Evolutionary conservation across 2,329 filamentous ascomycete genomes (phyloP).

Genomic region (Monascus ruber): DNA sequence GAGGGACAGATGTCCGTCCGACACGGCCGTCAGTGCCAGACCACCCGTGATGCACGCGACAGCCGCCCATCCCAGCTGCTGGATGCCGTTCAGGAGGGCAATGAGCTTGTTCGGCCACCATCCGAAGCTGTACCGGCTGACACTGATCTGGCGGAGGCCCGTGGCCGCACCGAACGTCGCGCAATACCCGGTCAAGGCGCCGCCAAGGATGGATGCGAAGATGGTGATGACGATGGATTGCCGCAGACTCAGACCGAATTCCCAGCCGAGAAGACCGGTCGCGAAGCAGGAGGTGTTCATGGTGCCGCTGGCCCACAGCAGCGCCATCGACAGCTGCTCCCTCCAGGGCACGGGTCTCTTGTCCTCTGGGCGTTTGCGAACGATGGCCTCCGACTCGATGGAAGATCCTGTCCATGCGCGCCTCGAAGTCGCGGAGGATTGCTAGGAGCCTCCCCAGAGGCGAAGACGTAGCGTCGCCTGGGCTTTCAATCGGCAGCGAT

Average conservation of each 20-base stretch:
- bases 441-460: no score
- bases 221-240: slow-evolving; percentile 37
- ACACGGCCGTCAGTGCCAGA: slow-evolving; percentile 20
- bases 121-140: slow-evolving; percentile 40
- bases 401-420: no score
- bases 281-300: slow-evolving; percentile 43
- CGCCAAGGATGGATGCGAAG: slow-evolving; percentile 37
- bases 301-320: slow-evolving; percentile 42
- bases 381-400: no score
- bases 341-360: slow-evolving; percentile 18
- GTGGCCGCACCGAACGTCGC: slow-evolving; percentile 41
- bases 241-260: slow-evolving; percentile 37
- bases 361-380: slow-evolving; percentile 19
- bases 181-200: slow-evolving; percentile 30
- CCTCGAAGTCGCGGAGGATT: no score
- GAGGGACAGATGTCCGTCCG: slow-evolving; percentile 19
- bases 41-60: slow-evolving; percentile 23
- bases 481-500: no score
- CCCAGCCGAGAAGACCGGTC: slow-evolving; percentile 41
- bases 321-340: slow-evolving; percentile 39
- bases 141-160: slow-evolving; percentile 42
- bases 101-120: slow-evolving; percentile 43
- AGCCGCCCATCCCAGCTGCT: slow-evolving; percentile 18
- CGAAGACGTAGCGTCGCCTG: no score
- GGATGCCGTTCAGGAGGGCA: slow-evolving; percentile 30